These are phyloP conservation scores for Jacaranda mimosifolia DNA, from an alignment of 257 asterid species.

Conservation along the genomic window DNA sequence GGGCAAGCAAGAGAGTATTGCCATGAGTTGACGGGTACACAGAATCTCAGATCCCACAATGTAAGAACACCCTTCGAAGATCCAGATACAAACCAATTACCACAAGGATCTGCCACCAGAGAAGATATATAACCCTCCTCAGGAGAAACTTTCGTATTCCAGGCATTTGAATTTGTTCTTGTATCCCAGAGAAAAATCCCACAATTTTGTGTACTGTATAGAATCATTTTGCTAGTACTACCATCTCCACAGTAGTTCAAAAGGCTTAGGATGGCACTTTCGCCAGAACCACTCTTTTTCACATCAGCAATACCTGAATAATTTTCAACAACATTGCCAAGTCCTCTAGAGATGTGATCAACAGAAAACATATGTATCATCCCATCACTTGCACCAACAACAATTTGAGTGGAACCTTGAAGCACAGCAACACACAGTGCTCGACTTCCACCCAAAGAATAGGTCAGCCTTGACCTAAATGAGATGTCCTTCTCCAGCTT, in stretches of 20 bases:
- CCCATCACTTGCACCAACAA: constrained; percentile 95
- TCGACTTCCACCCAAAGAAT: constrained; percentile 86
- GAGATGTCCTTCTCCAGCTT: constrained; percentile 98
- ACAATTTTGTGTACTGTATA: constrained; percentile 88
- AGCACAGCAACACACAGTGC: constrained; percentile 87
- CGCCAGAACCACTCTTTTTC: constrained; percentile 68
- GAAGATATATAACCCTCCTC: constrained; percentile 92
- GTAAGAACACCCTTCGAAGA: constrained; percentile 98
- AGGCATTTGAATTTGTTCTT: constrained; percentile 71
- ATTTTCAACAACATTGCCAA: constrained; percentile 91
- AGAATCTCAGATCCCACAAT: constrained; percentile 97
- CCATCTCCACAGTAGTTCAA: constrained; percentile 86
- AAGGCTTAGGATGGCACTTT: constrained; percentile 88
- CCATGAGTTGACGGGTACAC: constrained; percentile 97
- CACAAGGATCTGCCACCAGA: constrained; percentile 91
- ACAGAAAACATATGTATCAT: constrained; percentile 87
- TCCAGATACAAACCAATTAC: constrained; percentile 98
- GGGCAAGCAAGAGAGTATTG: constrained; percentile 85
- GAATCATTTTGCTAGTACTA: constrained; percentile 69
- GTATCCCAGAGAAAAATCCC: constrained; percentile 97
- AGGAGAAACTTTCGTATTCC: constrained; percentile 85
- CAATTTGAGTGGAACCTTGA: constrained; percentile 87
- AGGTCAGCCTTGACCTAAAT: constrained; percentile 91
- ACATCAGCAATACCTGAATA: constrained; percentile 93
- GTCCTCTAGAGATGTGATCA: constrained; percentile 92